Evolutionary conservation across 1,284 basidiomycete genomes (phyloP), one percentile per base, ranked within the genome.

Genomic region (Apiotrichum mycotoxinovorans): DNA sequence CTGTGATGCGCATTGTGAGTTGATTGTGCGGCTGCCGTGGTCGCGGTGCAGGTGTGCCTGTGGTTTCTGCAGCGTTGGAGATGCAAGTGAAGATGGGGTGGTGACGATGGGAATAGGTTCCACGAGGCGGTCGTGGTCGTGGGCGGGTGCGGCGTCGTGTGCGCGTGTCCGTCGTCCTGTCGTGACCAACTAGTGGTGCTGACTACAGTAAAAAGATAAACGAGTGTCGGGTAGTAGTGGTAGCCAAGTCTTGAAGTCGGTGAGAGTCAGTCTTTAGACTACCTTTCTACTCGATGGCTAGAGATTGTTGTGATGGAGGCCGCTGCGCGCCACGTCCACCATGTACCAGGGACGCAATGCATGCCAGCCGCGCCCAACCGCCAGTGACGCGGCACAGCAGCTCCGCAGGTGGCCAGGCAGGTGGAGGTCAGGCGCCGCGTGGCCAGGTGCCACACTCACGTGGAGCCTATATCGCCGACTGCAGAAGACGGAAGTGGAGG

Each of bases 321-420:
- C 27, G 43, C 41, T 45, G 43, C 9, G 43, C 45, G 45, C 30
- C 45, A 47, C 45, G 45, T 47, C 33, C 20, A 8, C 33, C 3
- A 5, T 11, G 3, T 2, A 2, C 46, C 46, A 30, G 35, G 14
- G 17, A 10, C 33, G 8, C 33, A 34, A 37, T n/a, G 38, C 38
- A 47, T 47, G 46, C 49, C 53, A 46, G 27, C 43, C 53, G 49
- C 46, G 53, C 49, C 46, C 41, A 14, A 10, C 8, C 12, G 26
- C 2, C 7, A 44, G 11, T 25, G 5, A 30, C 46, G 46, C 11
- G 45, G n/a, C 23, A 27, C 37, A 27, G 54, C 51, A 38, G n/a
- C n/a, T n/a, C n/a, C n/a, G n/a, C n/a, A n/a, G n/a, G n/a, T n/a
- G n/a, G n/a, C n/a, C 44, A 47, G 25, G 43, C 10, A n/a, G 51